Conservation (phyloP, 2,329 filamentous ascomycete species). For the Chrysosporium keratinophilum region DNA sequence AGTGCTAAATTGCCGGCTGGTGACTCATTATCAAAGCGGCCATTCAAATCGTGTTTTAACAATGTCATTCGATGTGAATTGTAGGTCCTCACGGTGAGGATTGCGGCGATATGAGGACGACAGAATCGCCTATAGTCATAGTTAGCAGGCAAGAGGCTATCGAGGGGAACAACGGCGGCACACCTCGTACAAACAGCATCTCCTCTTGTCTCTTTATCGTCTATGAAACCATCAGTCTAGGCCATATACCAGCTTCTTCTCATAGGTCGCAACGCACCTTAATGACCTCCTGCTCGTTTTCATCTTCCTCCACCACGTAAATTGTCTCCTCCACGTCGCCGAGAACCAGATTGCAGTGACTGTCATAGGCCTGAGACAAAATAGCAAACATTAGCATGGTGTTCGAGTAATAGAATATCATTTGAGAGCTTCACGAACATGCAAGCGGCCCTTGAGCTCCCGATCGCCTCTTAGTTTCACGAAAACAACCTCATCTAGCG, state of each 20-base stretch:
- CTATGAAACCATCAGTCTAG: slow-evolving; percentile 36
- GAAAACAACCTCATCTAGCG: slow-evolving; percentile 91
- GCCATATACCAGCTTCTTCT: background rate
- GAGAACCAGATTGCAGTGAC: slow-evolving; percentile 92
- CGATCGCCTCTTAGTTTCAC: slow-evolving; percentile 94
- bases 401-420: slow-evolving; percentile 2
- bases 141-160: slow-evolving; percentile 18
- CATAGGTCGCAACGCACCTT: slow-evolving; percentile 43
- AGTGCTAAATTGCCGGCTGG: background rate
- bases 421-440: slow-evolving; percentile 52
- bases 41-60: background rate
- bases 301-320: slow-evolving; percentile 81
- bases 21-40: background rate
- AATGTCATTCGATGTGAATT: background rate
- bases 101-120: slow-evolving; percentile 60
- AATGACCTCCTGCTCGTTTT: slow-evolving; percentile 61
- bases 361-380: slow-evolving; percentile 73
- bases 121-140: slow-evolving; percentile 52
- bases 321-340: slow-evolving; percentile 97
- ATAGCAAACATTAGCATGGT: slow-evolving; percentile 5
- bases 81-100: slow-evolving; percentile 22
- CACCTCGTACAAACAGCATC: slow-evolving; percentile 96
- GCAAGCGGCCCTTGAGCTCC: slow-evolving; percentile 87
- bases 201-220: slow-evolving; percentile 95
- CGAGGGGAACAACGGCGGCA: slow-evolving; percentile 21